These are phyloP conservation scores for Neocallimastix lanati DNA, from an alignment of 192 early-diverging fungal species.

Conservation along the genomic window DNA sequence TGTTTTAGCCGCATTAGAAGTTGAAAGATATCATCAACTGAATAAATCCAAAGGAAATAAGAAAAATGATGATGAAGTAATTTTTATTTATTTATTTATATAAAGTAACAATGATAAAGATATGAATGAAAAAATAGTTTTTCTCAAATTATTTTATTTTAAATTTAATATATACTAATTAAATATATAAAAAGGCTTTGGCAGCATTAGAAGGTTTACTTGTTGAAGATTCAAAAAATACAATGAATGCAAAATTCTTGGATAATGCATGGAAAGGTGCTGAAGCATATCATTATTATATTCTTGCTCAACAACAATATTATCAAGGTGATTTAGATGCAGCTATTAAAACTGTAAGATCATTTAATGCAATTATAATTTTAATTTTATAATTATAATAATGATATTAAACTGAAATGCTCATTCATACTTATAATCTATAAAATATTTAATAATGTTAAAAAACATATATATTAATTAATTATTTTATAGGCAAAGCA, in stretches of 20 bases:
- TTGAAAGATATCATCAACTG: constrained; percentile 27
- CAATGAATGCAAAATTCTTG: not conserved
- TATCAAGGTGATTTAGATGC: constrained; percentile 22
- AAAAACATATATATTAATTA: no score
- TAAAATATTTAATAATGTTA: no score
- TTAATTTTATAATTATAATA: no score
- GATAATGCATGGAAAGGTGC: constrained; percentile 37
- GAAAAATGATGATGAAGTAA: constrained; percentile 6
- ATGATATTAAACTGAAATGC: no score
- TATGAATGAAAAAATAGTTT: no score
- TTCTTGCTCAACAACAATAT: constrained; percentile 32
- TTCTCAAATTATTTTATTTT: no score
- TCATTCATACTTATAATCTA: no score
- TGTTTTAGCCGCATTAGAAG: constrained; percentile 35
- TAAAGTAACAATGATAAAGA: no score
- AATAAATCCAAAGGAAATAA: constrained; percentile 9
- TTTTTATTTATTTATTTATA: no score
- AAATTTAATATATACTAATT: no score
- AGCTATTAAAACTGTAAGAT: constrained; percentile 23
- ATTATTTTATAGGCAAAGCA: constrained; percentile 15
- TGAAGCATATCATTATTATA: constrained; percentile 39
- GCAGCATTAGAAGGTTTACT: constrained; percentile 24
- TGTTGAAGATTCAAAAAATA: constrained; percentile 3
- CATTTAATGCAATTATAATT: no score
- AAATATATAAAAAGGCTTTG: constrained; percentile 6